A percentile compares a stretch with the other conserved stretches of the same genome.
Evolutionary conservation across 176 grass and related monocot species (phyloP).

Genomic region (Aegilops sharonensis): DNA sequence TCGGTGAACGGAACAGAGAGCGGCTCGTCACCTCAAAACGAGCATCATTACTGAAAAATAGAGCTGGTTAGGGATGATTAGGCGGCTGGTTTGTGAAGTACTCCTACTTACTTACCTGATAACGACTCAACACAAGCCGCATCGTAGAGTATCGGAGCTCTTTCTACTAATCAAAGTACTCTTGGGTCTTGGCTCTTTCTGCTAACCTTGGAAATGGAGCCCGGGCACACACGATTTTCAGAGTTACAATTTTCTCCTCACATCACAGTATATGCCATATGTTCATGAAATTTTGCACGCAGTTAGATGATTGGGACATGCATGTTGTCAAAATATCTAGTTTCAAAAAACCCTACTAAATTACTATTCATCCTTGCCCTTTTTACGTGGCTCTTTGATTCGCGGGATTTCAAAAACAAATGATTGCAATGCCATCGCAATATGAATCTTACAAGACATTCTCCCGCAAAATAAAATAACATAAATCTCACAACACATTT

Average conservation of each 20-base stretch:
- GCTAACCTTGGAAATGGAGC: too few species aligned
- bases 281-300: not conserved
- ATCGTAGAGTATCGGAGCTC: not conserved
- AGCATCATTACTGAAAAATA: not conserved
- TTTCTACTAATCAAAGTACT: not conserved
- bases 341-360: too few species aligned
- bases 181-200: not conserved
- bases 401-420: too few species aligned
- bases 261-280: too few species aligned
- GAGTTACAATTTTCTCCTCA: not conserved
- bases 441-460: too few species aligned
- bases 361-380: too few species aligned
- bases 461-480: too few species aligned
- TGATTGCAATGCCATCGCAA: too few species aligned
- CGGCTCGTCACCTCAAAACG: not conserved
- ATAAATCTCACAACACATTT: too few species aligned
- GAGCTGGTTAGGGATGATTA: not conserved
- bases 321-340: too few species aligned
- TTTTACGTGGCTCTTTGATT: too few species aligned
- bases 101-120: not conserved
- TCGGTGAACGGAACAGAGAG: not conserved
- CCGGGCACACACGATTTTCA: not conserved
- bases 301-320: too few species aligned
- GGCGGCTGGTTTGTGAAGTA: not conserved
- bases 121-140: not conserved